Evolutionary conservation across 306 rosid species (phyloP), one percentile per base, ranked within the genome.

Genomic region (Ormosia semicastrata): DNA sequence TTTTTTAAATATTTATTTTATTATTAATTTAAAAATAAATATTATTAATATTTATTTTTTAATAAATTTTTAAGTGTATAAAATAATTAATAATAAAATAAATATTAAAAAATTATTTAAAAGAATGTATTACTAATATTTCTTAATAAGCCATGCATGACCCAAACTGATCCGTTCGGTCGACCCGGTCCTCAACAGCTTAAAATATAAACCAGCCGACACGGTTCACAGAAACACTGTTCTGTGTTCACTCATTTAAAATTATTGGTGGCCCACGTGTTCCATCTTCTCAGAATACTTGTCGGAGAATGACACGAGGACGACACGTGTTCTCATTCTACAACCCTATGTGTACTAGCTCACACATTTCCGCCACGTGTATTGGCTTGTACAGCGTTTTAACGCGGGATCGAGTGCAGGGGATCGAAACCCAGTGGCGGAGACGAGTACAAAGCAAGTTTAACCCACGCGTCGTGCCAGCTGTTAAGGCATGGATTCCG

Each of bases 381-480:
- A 6, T 6, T 17, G 0, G 12, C 3, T 0, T 7, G 47, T 10
- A 8, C 53, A 44, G 18, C 0, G 0, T 1, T 0, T 34, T 3
- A 77, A 0, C 4, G 2, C 73, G 40, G 75, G 8, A 24, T 0
- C 6, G 60, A 32, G 29, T 41, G 75, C 81, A 78, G 84, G 9
- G 8, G 58, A 78, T 5, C 41, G 0, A 11, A 3, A 62, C 6
- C 37, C 36, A 7, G 7, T 32, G 44, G 34, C 34, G 65, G 71
- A n/a, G n/a, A n/a, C n/a, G n/a, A n/a, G n/a, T n/a, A n/a, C n/a
- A n/a, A n/a, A n/a, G n/a, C n/a, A n/a, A n/a, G n/a, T n/a, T n/a
- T n/a, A 67, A 53, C 76, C 85, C 84, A 86, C 88, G 88, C 88
- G 84, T 79, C 15, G 14, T 89, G 91, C 92, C 91, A 91, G 94